These are phyloP conservation scores for Talaromyces sp. DNA, from an alignment of 2,329 filamentous ascomycete species.

Conservation along the genomic window DNA sequence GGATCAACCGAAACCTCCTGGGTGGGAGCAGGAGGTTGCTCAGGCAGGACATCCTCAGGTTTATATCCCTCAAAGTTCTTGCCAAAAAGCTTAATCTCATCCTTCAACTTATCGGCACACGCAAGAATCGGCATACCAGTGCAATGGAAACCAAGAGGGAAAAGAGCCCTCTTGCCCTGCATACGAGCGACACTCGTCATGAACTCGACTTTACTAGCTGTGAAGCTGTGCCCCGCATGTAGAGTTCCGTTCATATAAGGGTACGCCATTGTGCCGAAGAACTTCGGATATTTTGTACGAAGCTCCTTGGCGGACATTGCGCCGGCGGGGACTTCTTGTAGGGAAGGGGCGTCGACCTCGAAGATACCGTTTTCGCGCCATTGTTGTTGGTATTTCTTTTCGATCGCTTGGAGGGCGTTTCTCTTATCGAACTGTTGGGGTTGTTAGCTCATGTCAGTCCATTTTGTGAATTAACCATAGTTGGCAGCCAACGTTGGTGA, in stretches of 20 bases:
- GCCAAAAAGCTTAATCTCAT: conserved; percentile 87
- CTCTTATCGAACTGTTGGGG: conserved; percentile 71
- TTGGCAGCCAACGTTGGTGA: not conserved
- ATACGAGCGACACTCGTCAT: conserved; percentile 80
- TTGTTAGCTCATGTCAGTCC: not conserved
- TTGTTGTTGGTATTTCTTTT: conserved; percentile 88
- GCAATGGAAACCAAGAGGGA: conserved; percentile 91
- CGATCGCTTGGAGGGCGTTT: conserved; percentile 73
- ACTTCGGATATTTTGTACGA: conserved; percentile 80
- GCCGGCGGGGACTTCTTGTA: conserved; percentile 70
- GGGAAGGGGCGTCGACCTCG: conserved; percentile 78
- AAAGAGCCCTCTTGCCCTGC: conserved; percentile 82
- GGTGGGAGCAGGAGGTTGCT: conserved; percentile 58
- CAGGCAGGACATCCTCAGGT: conserved; percentile 55
- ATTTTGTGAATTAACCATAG: not conserved
- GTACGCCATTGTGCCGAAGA: conserved; percentile 76
- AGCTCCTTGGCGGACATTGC: conserved; percentile 71
- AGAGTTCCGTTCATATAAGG: conserved; percentile 84
- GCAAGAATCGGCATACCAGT: conserved; percentile 99
- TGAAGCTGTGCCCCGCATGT: conserved; percentile 91
- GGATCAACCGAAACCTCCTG: conserved; percentile 72
- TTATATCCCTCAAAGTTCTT: conserved; percentile 76
- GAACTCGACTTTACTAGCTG: conserved; percentile 90
- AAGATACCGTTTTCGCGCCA: conserved; percentile 78
- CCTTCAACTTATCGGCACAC: conserved; percentile 87